Conservation (phyloP, 306 rosid genomes). For the Hippophae gyantsensis region DNA sequence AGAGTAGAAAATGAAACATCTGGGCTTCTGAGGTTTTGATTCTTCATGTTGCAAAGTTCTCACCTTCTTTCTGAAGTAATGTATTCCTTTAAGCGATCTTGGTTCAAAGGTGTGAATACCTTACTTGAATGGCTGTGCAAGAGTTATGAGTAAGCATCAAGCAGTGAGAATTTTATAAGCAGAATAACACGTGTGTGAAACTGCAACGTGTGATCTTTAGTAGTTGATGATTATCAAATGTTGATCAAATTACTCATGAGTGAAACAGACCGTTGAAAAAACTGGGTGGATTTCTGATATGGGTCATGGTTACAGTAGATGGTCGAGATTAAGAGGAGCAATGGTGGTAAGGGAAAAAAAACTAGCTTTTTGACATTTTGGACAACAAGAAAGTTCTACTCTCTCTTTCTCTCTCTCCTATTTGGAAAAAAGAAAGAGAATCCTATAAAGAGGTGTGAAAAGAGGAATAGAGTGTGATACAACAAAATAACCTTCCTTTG, state of each 20-base stretch:
- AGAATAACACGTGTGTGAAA: not conserved
- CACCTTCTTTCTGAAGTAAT: constrained; percentile 26
- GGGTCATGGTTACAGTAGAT: not conserved
- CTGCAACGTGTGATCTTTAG: not conserved
- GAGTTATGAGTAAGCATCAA: not conserved
- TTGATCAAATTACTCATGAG: not conserved
- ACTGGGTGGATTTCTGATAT: not conserved
- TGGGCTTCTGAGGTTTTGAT: not conserved
- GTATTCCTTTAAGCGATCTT: constrained; percentile 7
- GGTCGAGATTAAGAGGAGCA: not conserved
- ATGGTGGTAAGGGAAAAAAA: constrained; percentile 5
- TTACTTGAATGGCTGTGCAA: constrained; percentile 12
- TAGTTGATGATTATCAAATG: not conserved
- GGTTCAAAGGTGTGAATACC: constrained; percentile 14
- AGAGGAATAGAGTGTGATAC: not conserved
- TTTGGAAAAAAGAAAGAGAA: constrained; percentile 23
- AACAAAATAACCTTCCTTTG: constrained; percentile 17
- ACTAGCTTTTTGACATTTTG: constrained; percentile 41
- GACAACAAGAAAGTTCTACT: constrained; percentile 12
- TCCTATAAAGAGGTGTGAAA: constrained; percentile 31
- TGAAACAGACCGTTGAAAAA: not conserved
- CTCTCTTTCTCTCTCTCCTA: constrained; percentile 21
- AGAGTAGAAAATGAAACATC: not conserved
- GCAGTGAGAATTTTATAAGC: not conserved
- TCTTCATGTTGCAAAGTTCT: constrained; percentile 23